Conservation (phyloP, 2,329 filamentous ascomycete genomes). For the Rutstroemia sydowiana region DNA sequence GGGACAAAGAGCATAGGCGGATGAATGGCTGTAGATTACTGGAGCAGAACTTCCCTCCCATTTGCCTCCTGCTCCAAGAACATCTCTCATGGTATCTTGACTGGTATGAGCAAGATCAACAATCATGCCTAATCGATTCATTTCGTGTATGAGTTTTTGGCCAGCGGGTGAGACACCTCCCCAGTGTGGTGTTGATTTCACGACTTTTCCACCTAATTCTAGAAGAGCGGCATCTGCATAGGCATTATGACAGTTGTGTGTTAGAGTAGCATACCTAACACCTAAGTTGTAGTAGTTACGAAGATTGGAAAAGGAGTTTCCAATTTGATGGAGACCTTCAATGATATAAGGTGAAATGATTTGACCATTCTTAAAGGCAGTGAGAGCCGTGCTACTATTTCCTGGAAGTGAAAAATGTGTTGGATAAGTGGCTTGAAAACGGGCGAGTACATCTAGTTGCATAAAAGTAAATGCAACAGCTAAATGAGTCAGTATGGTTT, state of each 20-base stretch:
- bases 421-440: constrained; percentile 57
- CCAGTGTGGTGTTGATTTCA: constrained; percentile 49
- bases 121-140: constrained; percentile 94
- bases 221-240: constrained; percentile 78
- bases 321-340: constrained; percentile 89
- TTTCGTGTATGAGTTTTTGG: constrained; percentile 65
- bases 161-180: constrained; percentile 67
- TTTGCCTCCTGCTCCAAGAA: constrained; percentile 53
- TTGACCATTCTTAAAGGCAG: constrained; percentile 52
- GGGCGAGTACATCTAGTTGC: constrained; percentile 66
- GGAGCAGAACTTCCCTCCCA: constrained; percentile 73
- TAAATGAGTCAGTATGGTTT: constrained; percentile 19
- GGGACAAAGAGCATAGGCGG: constrained; percentile 70
- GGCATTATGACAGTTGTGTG: constrained; percentile 87
- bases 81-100: constrained; percentile 77
- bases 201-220: constrained; percentile 32
- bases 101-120: constrained; percentile 79
- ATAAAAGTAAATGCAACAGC: constrained; percentile 61
- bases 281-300: constrained; percentile 71
- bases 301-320: constrained; percentile 71
- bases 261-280: constrained; percentile 81
- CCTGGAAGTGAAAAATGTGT: constrained; percentile 58
- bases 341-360: constrained; percentile 74
- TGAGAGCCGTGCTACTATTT: constrained; percentile 53
- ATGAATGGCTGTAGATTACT: constrained; percentile 84